A percentile compares a stretch with the other conserved stretches of the same genome.
These are phyloP conservation scores for Vaccinium macrocarpon DNA, from an alignment of 148 eudicot species.

Conservation along the genomic window DNA sequence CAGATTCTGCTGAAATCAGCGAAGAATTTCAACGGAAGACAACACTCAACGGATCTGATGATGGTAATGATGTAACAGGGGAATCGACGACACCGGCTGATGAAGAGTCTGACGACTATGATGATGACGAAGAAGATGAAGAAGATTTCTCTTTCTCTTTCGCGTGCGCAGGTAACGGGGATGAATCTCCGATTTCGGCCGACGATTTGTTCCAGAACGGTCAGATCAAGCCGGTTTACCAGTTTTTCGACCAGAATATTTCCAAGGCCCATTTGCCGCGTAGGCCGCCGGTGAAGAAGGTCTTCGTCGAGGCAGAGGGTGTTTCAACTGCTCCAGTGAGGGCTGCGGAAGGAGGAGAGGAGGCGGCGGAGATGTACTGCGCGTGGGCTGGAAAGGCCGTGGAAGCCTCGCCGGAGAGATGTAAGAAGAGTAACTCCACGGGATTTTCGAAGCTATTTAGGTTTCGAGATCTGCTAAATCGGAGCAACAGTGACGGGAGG, in stretches of 20 bases:
- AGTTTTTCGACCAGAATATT: constrained; percentile 33
- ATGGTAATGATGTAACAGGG: neutral
- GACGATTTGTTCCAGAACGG: constrained; percentile 70
- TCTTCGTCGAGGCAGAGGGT: constrained; percentile 40
- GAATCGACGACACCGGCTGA: neutral
- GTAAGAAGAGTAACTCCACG: constrained; percentile 87
- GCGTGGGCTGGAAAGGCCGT: constrained; percentile 39
- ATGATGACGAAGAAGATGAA: constrained; percentile 22
- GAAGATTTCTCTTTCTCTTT: constrained; percentile 52
- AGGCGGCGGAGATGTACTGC: constrained; percentile 44
- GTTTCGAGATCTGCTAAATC: constrained; percentile 46
- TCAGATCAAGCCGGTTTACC: constrained; percentile 52
- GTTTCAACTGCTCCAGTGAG: constrained; percentile 2
- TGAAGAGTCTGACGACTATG: neutral
- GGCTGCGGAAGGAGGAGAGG: neutral
- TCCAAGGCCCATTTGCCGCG: constrained; percentile 6
- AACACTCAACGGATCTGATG: neutral
- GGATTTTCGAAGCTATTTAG: constrained; percentile 86
- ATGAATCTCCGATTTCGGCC: constrained; percentile 41
- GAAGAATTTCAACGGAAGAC: neutral
- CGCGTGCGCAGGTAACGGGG: constrained; percentile 16
- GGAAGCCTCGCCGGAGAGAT: constrained; percentile 37
- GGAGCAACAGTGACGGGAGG: constrained; percentile 81
- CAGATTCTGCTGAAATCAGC: neutral
- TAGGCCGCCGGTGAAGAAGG: constrained; percentile 50